A percentile compares a stretch with the other conserved stretches of the same genome.
Evolutionary conservation across 2,329 filamentous ascomycete species (phyloP).

Genomic region (Colletotrichum lupini): DNA sequence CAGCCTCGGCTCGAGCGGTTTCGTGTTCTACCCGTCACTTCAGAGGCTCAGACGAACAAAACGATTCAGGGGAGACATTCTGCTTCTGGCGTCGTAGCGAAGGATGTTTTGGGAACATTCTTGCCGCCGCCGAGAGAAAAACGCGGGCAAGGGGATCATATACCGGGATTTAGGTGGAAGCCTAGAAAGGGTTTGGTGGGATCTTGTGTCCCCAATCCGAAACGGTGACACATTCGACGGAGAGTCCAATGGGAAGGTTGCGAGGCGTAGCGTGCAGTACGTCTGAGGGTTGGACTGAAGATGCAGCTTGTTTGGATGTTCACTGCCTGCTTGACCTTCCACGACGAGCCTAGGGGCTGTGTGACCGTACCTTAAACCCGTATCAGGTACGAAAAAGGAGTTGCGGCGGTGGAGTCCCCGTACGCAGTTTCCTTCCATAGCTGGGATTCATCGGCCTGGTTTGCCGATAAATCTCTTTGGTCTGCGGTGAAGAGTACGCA

Average conservation of each 20-base stretch:
- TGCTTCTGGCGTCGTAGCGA: not conserved
- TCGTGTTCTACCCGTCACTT: no score
- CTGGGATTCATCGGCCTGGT: not conserved
- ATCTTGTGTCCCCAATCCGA: constrained; percentile 11
- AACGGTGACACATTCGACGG: constrained; percentile 51
- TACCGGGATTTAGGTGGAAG: not conserved
- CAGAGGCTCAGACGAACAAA: no score
- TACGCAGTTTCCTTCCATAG: not conserved
- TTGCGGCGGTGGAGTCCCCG: not conserved
- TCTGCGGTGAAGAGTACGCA: not conserved
- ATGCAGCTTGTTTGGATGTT: not conserved
- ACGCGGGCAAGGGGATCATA: not conserved
- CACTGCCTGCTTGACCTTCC: not conserved
- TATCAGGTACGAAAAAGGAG: not conserved
- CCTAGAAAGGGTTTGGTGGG: not conserved
- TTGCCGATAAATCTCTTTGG: not conserved
- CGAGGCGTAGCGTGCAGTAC: not conserved
- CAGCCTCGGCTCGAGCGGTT: not conserved
- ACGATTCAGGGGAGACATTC: constrained; percentile 7
- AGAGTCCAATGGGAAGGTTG: constrained; percentile 44
- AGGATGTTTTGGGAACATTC: not conserved
- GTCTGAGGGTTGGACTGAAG: not conserved
- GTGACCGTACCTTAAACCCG: not conserved
- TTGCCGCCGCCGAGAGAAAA: not conserved
- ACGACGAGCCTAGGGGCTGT: no score